Evolutionary conservation across 1,284 basidiomycete species (phyloP).

Genomic region (Leccinum pachyderme): DNA sequence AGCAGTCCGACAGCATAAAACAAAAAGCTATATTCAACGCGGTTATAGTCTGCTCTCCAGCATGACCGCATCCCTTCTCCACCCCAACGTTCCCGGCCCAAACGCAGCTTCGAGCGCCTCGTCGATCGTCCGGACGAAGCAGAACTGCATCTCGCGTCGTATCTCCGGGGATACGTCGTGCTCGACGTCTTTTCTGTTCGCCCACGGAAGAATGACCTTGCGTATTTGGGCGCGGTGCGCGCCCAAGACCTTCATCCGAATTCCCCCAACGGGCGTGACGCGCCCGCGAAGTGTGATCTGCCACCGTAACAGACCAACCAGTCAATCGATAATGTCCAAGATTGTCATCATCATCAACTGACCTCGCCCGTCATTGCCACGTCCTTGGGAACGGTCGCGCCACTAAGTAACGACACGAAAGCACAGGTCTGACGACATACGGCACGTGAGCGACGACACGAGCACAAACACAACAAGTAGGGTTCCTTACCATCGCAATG

Average conservation of each 20-base stretch:
- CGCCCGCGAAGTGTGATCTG: constrained; percentile 77
- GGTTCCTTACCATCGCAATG: constrained; percentile 69
- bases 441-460: neutral
- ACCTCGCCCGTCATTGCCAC: constrained; percentile 86
- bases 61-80: constrained; percentile 50
- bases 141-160: constrained; percentile 70
- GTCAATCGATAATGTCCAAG: neutral
- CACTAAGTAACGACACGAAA: constrained; percentile 79
- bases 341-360: constrained; percentile 9
- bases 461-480: neutral
- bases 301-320: neutral
- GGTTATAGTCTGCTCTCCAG: constrained; percentile 54
- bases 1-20: neutral
- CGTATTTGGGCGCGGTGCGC: constrained; percentile 82
- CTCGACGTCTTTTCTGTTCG: constrained; percentile 83
- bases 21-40: neutral
- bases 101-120: constrained; percentile 83
- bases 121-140: constrained; percentile 74
- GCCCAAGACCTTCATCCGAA: constrained; percentile 63
- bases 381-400: constrained; percentile 64
- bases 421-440: constrained; percentile 60
- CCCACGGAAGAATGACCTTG: constrained; percentile 79
- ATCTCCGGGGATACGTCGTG: constrained; percentile 77
- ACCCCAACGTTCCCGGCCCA: constrained; percentile 59
- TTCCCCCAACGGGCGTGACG: constrained; percentile 80